phyloP scores from a whole-genome alignment of 2,329 filamentous ascomycete species.

The Aspergillus sp. region DNA sequence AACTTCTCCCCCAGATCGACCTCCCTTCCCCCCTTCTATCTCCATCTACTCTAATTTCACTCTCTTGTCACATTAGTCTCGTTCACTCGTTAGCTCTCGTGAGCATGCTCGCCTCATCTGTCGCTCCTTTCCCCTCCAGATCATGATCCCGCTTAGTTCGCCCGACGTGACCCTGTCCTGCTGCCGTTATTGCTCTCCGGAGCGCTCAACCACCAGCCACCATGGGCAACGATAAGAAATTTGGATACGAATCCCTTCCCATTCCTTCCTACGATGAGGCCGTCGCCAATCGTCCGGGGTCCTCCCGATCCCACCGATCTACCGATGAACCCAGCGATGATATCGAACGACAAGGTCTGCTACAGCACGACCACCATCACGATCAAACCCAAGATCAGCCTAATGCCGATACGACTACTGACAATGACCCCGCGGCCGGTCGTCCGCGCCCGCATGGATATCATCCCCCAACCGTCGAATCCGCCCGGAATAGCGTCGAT shows the following conservation, averaged over 20 bases:
- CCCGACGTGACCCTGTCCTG: constrained; percentile 20
- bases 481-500: constrained; percentile 57
- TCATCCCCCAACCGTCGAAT: constrained; percentile 73
- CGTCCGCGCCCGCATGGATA: constrained; percentile 52
- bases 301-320: constrained; percentile 42
- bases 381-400: not conserved
- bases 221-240: constrained; percentile 46
- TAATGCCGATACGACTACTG: not conserved
- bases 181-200: constrained; percentile 23
- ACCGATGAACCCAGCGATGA: constrained; percentile 58
- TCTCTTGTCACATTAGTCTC: constrained; percentile 1
- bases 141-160: constrained; percentile 31
- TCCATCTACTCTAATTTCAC: constrained; percentile 3
- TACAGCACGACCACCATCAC: constrained; percentile 43
- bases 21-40: no score
- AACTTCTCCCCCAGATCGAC: not conserved
- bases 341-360: constrained; percentile 68
- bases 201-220: constrained; percentile 21
- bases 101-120: constrained; percentile 22
- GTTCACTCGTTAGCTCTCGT: constrained; percentile 3
- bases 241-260: constrained; percentile 54
- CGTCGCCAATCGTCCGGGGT: constrained; percentile 50
- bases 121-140: constrained; percentile 27
- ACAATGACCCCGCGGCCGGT: constrained; percentile 12
- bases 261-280: constrained; percentile 83